Percentiles rank a stretch among this genome's conserved stretches.
Evolutionary conservation across 176 grass and related monocot species (phyloP).

Genomic region (Carex littledalei): DNA sequence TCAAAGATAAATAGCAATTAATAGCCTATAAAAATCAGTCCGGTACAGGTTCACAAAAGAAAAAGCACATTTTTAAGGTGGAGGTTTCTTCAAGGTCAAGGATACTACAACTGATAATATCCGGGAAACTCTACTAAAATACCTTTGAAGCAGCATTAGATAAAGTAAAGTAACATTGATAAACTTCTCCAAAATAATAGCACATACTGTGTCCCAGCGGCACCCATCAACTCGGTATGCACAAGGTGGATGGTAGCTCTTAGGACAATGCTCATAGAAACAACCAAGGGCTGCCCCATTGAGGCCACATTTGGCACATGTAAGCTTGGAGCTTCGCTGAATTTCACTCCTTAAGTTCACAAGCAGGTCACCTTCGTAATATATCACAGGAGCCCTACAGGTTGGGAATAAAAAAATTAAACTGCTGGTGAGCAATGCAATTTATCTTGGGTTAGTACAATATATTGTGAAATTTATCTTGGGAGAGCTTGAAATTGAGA

Average conservation of each 20-base stretch:
- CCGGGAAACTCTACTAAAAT: background rate
- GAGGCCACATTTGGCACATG: background rate
- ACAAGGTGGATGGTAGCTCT: background rate
- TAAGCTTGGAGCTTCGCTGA: background rate
- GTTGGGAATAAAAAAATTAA: background rate
- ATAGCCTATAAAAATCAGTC: background rate
- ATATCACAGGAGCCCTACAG: slow-evolving; percentile 1
- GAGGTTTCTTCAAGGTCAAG: background rate
- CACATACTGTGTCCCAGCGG: slow-evolving; percentile 7
- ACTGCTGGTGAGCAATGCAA: background rate
- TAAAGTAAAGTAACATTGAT: background rate
- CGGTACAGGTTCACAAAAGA: background rate
- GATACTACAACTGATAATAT: background rate
- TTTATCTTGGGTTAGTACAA: background rate
- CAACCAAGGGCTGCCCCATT: slow-evolving; percentile 1
- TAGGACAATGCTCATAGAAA: background rate
- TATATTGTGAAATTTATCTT: background rate
- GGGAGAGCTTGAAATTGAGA: background rate
- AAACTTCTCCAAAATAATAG: background rate
- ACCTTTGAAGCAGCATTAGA: background rate
- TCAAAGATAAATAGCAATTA: background rate
- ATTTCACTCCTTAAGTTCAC: background rate
- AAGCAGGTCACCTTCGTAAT: background rate
- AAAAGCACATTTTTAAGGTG: background rate
- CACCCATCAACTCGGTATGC: background rate